Evolutionary conservation across 140 eudicot genomes (phyloP).

Genomic region (Stevia rebaudiana): DNA sequence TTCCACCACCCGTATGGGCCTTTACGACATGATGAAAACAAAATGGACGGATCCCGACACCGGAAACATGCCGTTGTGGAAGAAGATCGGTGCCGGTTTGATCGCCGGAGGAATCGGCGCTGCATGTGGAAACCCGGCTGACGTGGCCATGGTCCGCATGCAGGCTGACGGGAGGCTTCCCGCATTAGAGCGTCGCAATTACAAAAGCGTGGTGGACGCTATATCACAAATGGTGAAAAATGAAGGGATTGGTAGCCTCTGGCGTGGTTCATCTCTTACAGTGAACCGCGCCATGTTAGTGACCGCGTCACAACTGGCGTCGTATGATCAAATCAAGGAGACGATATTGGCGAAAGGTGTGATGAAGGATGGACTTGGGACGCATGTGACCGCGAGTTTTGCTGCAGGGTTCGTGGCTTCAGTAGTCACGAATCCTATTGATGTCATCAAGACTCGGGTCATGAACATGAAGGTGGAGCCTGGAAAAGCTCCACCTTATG

Average conservation of each 20-base stretch:
- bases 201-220: slow-evolving; percentile 76
- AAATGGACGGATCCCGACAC: slow-evolving; percentile 75
- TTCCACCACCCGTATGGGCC: slow-evolving; percentile 94
- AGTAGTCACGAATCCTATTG: slow-evolving; percentile 88
- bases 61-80: slow-evolving; percentile 45
- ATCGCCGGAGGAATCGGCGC: slow-evolving; percentile 95
- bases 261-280: slow-evolving; percentile 96
- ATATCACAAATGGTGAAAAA: slow-evolving; percentile 50
- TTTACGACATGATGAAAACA: slow-evolving; percentile 67
- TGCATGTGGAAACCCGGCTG: slow-evolving; percentile 97
- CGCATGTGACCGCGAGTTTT: slow-evolving; percentile 90
- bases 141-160: slow-evolving; percentile 96
- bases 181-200: slow-evolving; percentile 61
- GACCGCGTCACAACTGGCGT: slow-evolving; percentile 85
- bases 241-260: slow-evolving; percentile 70
- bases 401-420: slow-evolving; percentile 97
- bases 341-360: slow-evolving; percentile 35
- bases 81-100: slow-evolving; percentile 76
- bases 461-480: slow-evolving; percentile 91
- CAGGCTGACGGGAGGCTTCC: slow-evolving; percentile 98
- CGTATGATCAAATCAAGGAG: slow-evolving; percentile 89
- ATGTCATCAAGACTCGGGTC: slow-evolving; percentile 82
- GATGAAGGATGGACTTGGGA: slow-evolving; percentile 86
- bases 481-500: slow-evolving; percentile 55
- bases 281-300: slow-evolving; percentile 99